phyloP scores from a whole-genome alignment of 169 alveolate genomes.

The Prorocentrum cordatum region DNA sequence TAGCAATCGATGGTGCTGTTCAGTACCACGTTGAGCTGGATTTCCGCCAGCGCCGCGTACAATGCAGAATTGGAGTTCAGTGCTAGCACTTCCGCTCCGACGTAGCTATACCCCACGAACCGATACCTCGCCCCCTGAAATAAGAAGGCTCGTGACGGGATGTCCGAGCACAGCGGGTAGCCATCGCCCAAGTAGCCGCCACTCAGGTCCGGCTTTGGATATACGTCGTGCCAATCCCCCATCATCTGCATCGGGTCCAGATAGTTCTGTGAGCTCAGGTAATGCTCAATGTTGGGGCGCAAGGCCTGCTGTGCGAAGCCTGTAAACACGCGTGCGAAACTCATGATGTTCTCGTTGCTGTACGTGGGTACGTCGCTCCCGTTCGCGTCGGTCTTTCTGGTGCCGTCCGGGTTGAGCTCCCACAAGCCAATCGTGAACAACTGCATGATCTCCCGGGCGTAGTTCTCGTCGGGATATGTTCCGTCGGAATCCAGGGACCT shows the following conservation, averaged over 20 bases:
- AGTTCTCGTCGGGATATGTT: slow-evolving; percentile 60
- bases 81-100: slow-evolving; percentile 13
- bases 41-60: no score
- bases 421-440: slow-evolving; percentile 49
- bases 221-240: slow-evolving; percentile 16
- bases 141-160: background rate
- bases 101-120: slow-evolving; percentile 23
- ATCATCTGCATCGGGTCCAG: slow-evolving; percentile 44
- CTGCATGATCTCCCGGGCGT: slow-evolving; percentile 66
- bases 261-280: background rate
- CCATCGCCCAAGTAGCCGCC: slow-evolving; percentile 56
- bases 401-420: slow-evolving; percentile 50
- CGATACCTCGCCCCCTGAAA: slow-evolving; percentile 5
- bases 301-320: slow-evolving; percentile 49
- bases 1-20: no score
- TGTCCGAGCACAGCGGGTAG: slow-evolving; percentile 36
- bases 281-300: slow-evolving; percentile 23
- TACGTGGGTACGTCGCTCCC: slow-evolving; percentile 53
- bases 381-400: background rate
- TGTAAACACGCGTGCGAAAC: slow-evolving; percentile 47
- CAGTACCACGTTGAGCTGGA: no score
- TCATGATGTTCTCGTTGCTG: slow-evolving; percentile 62
- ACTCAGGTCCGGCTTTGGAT: slow-evolving; percentile 48
- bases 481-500: slow-evolving; percentile 32
- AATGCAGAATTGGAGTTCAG: no score